Percentiles rank a stretch among this genome's conserved stretches.
Conservation (phyloP, 352 stramenopile genomes). For the Phytophthora macrochlamydospora region DNA sequence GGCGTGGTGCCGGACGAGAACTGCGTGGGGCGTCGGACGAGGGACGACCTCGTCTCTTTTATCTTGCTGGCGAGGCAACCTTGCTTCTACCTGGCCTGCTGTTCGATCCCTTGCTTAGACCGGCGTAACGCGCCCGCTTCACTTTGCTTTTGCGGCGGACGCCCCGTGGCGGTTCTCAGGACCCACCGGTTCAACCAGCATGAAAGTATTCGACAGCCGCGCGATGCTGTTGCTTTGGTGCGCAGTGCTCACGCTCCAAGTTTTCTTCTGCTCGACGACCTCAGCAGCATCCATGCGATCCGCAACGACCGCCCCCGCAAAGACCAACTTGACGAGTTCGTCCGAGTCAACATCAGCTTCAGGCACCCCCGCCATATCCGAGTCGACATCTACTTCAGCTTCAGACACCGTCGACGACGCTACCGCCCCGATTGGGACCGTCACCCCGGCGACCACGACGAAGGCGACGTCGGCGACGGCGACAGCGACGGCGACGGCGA, state of each 20-base stretch:
- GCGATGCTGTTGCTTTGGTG: constrained; percentile 13
- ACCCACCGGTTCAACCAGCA: neutral
- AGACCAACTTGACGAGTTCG: neutral
- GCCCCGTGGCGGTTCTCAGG: constrained; percentile 4
- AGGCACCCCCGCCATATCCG: constrained; percentile 5
- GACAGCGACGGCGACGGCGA: neutral
- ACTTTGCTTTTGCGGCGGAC: constrained; percentile 24
- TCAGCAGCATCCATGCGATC: constrained; percentile 2
- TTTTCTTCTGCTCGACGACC: constrained; percentile 12
- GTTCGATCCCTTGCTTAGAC: constrained; percentile 23
- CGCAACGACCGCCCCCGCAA: constrained; percentile 17
- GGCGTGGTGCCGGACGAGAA: neutral
- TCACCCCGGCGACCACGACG: constrained; percentile 6
- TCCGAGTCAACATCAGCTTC: constrained; percentile 8
- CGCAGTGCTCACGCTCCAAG: constrained; percentile 3
- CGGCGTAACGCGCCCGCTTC: constrained; percentile 20
- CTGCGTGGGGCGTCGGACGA: too few species aligned
- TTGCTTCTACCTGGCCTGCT: constrained; percentile 34
- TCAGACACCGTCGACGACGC: constrained; percentile 6
- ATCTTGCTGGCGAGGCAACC: constrained; percentile 16
- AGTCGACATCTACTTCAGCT: constrained; percentile 9
- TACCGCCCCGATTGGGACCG: constrained; percentile 14
- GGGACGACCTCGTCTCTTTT: constrained; percentile 12
- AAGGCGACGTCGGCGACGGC: neutral
- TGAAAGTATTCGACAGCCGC: constrained; percentile 12